Evolutionary conservation across 2,329 filamentous ascomycete species (phyloP).

Genomic region (Lasiodiplodia sp.): DNA sequence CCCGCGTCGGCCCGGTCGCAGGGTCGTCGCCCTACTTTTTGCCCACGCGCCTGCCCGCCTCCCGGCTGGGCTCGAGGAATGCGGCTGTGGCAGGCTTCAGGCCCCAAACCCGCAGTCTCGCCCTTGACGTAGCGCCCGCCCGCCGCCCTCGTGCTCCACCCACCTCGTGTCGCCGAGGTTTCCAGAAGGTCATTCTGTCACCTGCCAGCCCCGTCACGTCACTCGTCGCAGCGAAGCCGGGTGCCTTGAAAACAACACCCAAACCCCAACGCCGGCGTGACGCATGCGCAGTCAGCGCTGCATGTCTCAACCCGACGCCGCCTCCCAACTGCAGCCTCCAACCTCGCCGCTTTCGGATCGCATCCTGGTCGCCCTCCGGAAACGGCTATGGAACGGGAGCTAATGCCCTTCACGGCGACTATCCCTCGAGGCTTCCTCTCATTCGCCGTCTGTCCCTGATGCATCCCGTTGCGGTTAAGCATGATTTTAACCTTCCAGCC

Average conservation of each 20-base stretch:
- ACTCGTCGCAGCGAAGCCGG: constrained; percentile 12
- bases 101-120: not conserved
- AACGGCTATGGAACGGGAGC: not conserved
- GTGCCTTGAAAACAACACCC: constrained; percentile 18
- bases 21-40: constrained; percentile 9
- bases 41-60: not conserved
- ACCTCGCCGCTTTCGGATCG: not conserved
- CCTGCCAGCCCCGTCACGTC: constrained; percentile 17
- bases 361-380: not conserved
- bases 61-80: not conserved
- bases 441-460: not conserved
- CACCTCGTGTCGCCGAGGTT: constrained; percentile 3
- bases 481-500: constrained; percentile 15
- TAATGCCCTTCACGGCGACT: not conserved
- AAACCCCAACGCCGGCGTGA: not conserved
- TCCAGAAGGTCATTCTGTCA: constrained; percentile 15
- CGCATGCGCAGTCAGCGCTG: not conserved
- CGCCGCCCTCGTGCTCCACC: constrained; percentile 7
- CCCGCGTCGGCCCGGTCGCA: not conserved
- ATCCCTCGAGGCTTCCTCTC: not conserved
- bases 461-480: not conserved
- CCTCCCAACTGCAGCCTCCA: not conserved
- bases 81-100: constrained; percentile 6
- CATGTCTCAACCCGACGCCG: not conserved
- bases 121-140: constrained; percentile 13